Percentiles rank a stretch among this genome's conserved stretches.
Conservation (phyloP, 2,329 filamentous ascomycete species). For the Elsinoe australis region DNA sequence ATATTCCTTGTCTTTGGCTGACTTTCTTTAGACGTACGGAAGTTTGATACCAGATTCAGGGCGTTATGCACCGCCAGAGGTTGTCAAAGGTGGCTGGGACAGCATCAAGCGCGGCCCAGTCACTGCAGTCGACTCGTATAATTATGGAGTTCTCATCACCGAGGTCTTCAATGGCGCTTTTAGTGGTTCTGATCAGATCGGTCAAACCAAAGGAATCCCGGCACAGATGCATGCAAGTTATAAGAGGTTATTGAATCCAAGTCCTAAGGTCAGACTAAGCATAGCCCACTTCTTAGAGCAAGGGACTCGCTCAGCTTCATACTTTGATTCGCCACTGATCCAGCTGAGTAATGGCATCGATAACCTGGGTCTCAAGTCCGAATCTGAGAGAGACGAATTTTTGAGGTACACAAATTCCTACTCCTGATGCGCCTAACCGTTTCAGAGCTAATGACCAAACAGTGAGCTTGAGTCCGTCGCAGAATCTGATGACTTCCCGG, state of each 20-base stretch:
- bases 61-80: constrained; percentile 79
- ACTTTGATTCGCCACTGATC: constrained; percentile 89
- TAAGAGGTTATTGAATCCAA: constrained; percentile 78
- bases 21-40: constrained; percentile 62
- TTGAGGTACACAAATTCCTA: constrained; percentile 64
- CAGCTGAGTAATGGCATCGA: constrained; percentile 89
- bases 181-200: constrained; percentile 66
- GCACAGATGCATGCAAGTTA: constrained; percentile 85
- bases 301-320: constrained; percentile 70
- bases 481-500: constrained; percentile 79
- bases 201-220: constrained; percentile 78
- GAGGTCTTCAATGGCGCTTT: constrained; percentile 90
- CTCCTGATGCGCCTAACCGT: too few species aligned
- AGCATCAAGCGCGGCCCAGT: constrained; percentile 74
- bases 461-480: constrained; percentile 68
- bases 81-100: constrained; percentile 85
- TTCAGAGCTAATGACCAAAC: constrained; percentile 21
- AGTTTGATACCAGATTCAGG: constrained; percentile 77
- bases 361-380: constrained; percentile 79
- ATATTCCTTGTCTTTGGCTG: constrained; percentile 18
- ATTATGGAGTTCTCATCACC: constrained; percentile 73
- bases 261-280: constrained; percentile 80
- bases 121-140: constrained; percentile 78
- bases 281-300: constrained; percentile 84
- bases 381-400: constrained; percentile 76